Conservation (phyloP, 306 rosid species). For the Purshia tridentata region DNA sequence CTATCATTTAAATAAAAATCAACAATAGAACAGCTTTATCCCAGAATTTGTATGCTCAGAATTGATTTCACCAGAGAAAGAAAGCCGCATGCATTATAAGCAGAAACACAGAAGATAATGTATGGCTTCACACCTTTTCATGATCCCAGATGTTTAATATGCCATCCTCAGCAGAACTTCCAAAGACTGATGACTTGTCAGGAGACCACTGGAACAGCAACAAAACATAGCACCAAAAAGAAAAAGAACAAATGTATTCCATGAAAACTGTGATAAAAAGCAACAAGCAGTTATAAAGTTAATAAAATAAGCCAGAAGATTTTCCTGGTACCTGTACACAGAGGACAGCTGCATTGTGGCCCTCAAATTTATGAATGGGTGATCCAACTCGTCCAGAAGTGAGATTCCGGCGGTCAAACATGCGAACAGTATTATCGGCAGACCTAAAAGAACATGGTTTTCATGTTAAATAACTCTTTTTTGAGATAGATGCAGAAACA, state of each 20-base stretch:
- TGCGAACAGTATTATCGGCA: constrained; percentile 53
- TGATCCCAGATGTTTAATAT: constrained; percentile 88
- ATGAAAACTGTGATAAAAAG: not conserved
- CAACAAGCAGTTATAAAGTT: not conserved
- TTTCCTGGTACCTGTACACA: constrained; percentile 42
- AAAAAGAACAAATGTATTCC: not conserved
- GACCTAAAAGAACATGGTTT: constrained; percentile 24
- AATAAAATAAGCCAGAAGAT: not conserved
- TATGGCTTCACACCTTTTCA: constrained; percentile 61
- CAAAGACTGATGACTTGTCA: constrained; percentile 91
- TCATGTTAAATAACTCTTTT: no score
- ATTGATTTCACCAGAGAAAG: not conserved
- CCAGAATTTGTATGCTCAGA: not conserved
- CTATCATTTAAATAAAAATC: not conserved
- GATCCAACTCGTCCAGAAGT: constrained; percentile 36
- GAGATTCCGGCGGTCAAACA: constrained; percentile 83
- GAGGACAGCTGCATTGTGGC: constrained; percentile 46
- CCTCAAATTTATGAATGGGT: constrained; percentile 43
- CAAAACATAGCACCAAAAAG: not conserved
- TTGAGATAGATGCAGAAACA: constrained; percentile 16
- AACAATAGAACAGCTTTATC: not conserved
- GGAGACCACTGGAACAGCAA: constrained; percentile 84
- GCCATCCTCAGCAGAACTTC: constrained; percentile 99
- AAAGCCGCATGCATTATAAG: not conserved
- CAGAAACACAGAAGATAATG: not conserved